Evolutionary conservation across 495 filamentous ascomycete genomes (phyloP).

Genomic region (Penicillium atrosanguineum): DNA sequence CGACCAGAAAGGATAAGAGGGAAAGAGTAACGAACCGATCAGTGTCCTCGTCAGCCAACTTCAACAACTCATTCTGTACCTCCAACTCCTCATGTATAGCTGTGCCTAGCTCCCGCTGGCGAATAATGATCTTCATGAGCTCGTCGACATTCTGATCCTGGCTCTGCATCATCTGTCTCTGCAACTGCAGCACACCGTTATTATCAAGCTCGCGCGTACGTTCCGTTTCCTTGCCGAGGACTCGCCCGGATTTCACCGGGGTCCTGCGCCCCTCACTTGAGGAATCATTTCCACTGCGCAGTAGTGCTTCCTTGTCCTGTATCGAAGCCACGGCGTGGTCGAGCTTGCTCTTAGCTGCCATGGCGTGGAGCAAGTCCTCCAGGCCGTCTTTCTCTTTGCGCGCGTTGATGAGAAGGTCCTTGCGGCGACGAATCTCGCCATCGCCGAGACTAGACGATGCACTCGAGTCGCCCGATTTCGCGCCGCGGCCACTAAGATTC

Average conservation of each 20-base stretch:
- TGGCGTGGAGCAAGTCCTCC: constrained; percentile 73
- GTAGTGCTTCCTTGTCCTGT: constrained; percentile 56
- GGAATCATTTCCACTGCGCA: constrained; percentile 22
- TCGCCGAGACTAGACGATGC: constrained; percentile 57
- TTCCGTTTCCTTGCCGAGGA: constrained; percentile 87
- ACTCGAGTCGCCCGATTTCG: constrained; percentile 1
- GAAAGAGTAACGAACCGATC: constrained; percentile 47
- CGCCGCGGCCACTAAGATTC: constrained; percentile 28
- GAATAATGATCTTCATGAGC: constrained; percentile 69
- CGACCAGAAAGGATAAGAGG: not conserved
- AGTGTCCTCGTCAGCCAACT: constrained; percentile 70
- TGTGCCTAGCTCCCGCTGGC: constrained; percentile 83
- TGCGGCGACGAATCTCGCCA: constrained; percentile 80
- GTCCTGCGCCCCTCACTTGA: constrained; percentile 20
- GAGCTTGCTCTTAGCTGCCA: constrained; percentile 57
- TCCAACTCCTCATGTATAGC: constrained; percentile 83
- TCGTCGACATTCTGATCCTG: constrained; percentile 81
- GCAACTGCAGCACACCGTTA: constrained; percentile 79
- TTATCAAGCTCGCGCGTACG: constrained; percentile 89
- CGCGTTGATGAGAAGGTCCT: constrained; percentile 74
- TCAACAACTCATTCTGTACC: constrained; percentile 79
- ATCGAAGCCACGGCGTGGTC: constrained; percentile 48
- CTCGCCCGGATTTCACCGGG: constrained; percentile 52
- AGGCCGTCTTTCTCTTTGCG: constrained; percentile 82
- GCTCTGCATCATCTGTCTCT: constrained; percentile 76